A percentile compares a stretch with the other conserved stretches of the same genome.
These are phyloP conservation scores for Lagerstroemia speciosa DNA, from an alignment of 345 rosid genomes.

Conservation along the genomic window DNA sequence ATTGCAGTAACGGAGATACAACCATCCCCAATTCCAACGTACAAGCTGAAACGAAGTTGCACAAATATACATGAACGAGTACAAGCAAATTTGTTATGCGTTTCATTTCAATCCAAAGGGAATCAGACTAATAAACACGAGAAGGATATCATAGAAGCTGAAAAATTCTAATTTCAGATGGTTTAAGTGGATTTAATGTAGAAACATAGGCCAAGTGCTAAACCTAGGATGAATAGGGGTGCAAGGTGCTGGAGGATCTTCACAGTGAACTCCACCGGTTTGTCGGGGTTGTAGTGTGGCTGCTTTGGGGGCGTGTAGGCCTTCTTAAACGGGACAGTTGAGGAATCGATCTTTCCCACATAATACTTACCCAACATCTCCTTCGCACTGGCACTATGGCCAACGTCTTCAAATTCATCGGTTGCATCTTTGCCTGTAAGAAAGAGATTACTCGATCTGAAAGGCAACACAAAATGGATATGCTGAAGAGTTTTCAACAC, in stretches of 20 bases:
- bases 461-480: background rate
- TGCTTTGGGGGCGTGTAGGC: conserved; percentile 58
- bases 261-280: conserved; percentile 76
- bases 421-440: conserved; percentile 68
- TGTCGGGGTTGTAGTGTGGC: conserved; percentile 71
- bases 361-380: conserved; percentile 56
- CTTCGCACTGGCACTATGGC: conserved; percentile 51
- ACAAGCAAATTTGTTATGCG: background rate
- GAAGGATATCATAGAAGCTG: background rate
- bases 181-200: conserved; percentile 46
- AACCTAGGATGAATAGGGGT: conserved; percentile 69
- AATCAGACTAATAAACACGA: background rate
- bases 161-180: background rate
- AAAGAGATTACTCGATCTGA: background rate
- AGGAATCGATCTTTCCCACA: conserved; percentile 47
- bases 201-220: conserved; percentile 60
- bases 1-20: no score
- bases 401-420: conserved; percentile 62
- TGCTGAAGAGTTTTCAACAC: background rate
- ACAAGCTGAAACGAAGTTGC: no score
- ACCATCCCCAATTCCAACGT: no score
- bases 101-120: background rate
- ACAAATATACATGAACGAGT: background rate
- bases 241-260: conserved; percentile 71
- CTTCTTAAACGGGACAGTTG: conserved; percentile 52